A percentile compares a stretch with the other conserved stretches of the same genome.
Evolutionary conservation across 139 green algal genomes (phyloP).

Genomic region (Chlamydomonas schloesseri): DNA sequence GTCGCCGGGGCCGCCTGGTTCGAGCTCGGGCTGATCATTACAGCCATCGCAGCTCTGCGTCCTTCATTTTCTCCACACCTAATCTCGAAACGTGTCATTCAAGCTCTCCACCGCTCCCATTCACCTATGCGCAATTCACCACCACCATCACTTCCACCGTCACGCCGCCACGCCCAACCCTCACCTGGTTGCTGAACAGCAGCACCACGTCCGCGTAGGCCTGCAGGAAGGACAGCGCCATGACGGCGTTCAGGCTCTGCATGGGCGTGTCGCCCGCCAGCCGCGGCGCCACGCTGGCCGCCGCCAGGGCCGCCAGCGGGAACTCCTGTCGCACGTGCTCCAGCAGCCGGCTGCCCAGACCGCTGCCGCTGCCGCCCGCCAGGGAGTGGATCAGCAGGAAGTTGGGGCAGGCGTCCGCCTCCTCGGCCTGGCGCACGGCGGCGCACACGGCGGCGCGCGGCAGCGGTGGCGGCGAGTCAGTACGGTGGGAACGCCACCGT

Average conservation of each 20-base stretch:
- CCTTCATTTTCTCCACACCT: too few species aligned
- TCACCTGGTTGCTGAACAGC: slow-evolving; percentile 55
- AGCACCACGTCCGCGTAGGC: slow-evolving; percentile 59
- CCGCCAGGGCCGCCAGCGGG: slow-evolving; percentile 47
- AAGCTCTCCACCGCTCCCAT: too few species aligned
- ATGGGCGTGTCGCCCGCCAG: slow-evolving; percentile 58
- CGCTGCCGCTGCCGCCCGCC: slow-evolving; percentile 54
- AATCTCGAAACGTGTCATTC: too few species aligned
- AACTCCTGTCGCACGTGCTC: slow-evolving; percentile 49
- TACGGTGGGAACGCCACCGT: too few species aligned
- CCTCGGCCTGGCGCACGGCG: slow-evolving; percentile 53
- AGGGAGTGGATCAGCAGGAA: slow-evolving; percentile 66
- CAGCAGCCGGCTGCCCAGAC: slow-evolving; percentile 53
- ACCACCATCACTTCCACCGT: too few species aligned
- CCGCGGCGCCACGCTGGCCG: slow-evolving; percentile 46
- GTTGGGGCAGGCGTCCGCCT: slow-evolving; percentile 44
- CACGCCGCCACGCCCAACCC: too few species aligned
- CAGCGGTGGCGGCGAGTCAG: too few species aligned
- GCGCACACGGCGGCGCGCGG: too few species aligned
- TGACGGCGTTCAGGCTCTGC: slow-evolving; percentile 58
- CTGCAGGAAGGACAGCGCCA: slow-evolving; percentile 63
- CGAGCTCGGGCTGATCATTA: too few species aligned
- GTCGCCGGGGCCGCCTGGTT: too few species aligned
- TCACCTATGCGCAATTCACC: too few species aligned
- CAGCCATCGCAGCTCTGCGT: too few species aligned